These are phyloP conservation scores for Trametes sanguinea DNA, from an alignment of 768 basidiomycete species.

Conservation along the genomic window DNA sequence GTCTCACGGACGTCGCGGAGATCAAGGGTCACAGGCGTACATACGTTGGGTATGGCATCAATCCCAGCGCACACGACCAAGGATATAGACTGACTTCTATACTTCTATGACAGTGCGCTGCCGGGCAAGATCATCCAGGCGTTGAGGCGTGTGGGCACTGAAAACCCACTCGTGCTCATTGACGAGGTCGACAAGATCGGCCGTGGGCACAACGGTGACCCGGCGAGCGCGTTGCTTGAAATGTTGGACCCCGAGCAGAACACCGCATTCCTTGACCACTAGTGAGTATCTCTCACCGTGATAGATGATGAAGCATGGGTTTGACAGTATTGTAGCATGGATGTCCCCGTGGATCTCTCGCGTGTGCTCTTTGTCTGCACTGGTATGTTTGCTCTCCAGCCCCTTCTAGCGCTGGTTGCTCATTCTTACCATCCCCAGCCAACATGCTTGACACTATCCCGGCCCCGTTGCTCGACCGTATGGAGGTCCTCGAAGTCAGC, in stretches of 20 bases:
- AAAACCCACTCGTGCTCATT: conserved; percentile 92
- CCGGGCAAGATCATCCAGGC: conserved; percentile 97
- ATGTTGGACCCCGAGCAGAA: conserved; percentile 98
- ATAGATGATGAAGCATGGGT: not conserved
- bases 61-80: no score
- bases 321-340: conserved; percentile 60
- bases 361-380: conserved; percentile 98
- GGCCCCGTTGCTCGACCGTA: conserved; percentile 89
- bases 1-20: conserved; percentile 96
- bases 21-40: conserved; percentile 98
- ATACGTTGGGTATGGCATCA: conserved; percentile 72
- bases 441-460: conserved; percentile 94
- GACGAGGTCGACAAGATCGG: conserved; percentile 98
- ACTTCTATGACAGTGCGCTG: conserved; percentile 56
- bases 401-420: not conserved
- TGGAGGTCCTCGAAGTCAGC: conserved; percentile 95
- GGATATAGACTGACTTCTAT: no score
- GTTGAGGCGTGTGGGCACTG: conserved; percentile 87
- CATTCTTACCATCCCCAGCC: conserved; percentile 41
- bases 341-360: conserved; percentile 94
- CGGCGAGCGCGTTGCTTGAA: conserved; percentile 86
- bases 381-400: conserved; percentile 34
- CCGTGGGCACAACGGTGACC: conserved; percentile 88
- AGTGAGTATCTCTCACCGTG: conserved; percentile 53
- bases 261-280: conserved; percentile 91